These are phyloP conservation scores for Aechmea fasciata DNA, from an alignment of 176 grass and related monocot species.

Conservation along the genomic window DNA sequence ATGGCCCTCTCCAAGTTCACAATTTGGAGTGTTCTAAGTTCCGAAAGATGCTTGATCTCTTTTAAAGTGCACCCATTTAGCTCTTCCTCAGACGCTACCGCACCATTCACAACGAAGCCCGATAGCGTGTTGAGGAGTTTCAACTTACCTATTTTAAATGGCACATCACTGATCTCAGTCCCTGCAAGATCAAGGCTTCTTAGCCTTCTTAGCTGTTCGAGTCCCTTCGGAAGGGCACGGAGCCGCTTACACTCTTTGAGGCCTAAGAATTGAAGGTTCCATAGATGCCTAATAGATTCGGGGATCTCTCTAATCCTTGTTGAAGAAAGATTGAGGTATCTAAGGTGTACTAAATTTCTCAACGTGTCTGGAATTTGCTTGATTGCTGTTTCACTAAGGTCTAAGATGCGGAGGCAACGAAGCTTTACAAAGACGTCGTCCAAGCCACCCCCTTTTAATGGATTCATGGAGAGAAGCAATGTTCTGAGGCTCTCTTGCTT, in stretches of 20 bases:
- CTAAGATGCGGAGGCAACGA: constrained; percentile 38
- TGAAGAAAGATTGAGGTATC: constrained; percentile 53
- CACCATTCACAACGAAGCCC: constrained; percentile 33
- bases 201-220: constrained; percentile 48
- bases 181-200: constrained; percentile 56
- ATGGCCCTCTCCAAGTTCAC: constrained; percentile 43
- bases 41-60: constrained; percentile 49
- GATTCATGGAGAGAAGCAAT: constrained; percentile 54
- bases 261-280: constrained; percentile 54
- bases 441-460: constrained; percentile 23
- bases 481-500: constrained; percentile 43
- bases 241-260: constrained; percentile 52
- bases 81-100: constrained; percentile 9
- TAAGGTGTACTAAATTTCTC: constrained; percentile 46
- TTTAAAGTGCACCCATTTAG: constrained; percentile 36
- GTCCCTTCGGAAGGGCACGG: constrained; percentile 42
- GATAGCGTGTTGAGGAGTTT: constrained; percentile 39
- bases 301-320: constrained; percentile 54
- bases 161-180: constrained; percentile 22
- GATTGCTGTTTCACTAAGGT: constrained; percentile 46
- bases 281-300: constrained; percentile 33
- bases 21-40: constrained; percentile 49
- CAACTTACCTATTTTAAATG: constrained; percentile 54
- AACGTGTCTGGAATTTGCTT: constrained; percentile 43
- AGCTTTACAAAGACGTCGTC: constrained; percentile 34